Evolutionary conservation across 306 rosid genomes (phyloP).

Genomic region (Luffa aegyptiaca): DNA sequence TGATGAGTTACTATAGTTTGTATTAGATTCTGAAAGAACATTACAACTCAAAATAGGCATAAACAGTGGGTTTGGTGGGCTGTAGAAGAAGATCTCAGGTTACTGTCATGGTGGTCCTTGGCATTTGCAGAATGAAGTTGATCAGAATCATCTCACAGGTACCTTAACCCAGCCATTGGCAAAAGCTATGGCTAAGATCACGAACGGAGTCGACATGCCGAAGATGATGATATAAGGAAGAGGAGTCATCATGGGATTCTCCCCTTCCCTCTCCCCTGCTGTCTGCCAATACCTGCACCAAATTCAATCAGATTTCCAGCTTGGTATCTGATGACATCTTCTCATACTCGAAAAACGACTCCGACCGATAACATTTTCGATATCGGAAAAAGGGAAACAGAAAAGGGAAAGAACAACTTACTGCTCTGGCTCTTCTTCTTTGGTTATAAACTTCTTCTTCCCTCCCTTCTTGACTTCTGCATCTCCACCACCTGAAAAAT

Average conservation of each 20-base stretch:
- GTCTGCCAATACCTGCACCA: constrained; percentile 84
- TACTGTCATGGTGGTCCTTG: constrained; percentile 10
- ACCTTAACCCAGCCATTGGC: constrained; percentile 97
- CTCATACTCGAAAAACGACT: too few species aligned
- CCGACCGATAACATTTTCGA: background rate
- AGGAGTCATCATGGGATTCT: constrained; percentile 95
- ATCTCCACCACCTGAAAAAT: constrained; percentile 58
- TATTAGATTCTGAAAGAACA: background rate
- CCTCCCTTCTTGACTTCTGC: constrained; percentile 49
- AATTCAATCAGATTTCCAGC: background rate
- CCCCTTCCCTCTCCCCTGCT: constrained; percentile 93
- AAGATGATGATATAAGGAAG: constrained; percentile 88
- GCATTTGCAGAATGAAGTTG: background rate
- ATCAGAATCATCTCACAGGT: constrained; percentile 49
- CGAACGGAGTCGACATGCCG: constrained; percentile 98
- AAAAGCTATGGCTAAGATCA: constrained; percentile 94
- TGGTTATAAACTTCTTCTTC: constrained; percentile 82
- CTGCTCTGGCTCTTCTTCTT: constrained; percentile 91
- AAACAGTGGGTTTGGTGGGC: background rate
- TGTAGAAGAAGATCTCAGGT: background rate
- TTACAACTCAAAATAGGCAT: background rate
- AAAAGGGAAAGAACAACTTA: constrained; percentile 17
- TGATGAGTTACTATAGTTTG: background rate
- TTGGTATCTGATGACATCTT: background rate
- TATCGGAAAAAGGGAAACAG: background rate